Evolutionary conservation across 106 monocot genomes (phyloP).

Genomic region (Triglochin maritima): DNA sequence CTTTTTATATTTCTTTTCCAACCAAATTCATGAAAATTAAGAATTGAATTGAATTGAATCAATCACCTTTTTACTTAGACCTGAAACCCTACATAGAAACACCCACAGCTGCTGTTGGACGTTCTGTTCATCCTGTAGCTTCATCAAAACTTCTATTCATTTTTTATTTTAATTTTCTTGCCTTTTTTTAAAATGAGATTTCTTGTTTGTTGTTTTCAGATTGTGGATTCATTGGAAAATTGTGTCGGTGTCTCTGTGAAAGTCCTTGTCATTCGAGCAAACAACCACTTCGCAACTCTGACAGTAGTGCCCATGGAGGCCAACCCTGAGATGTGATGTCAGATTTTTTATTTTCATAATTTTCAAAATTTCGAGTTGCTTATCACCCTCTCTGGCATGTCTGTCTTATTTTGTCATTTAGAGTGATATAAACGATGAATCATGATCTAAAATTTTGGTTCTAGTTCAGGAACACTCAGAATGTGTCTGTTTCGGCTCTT

Average conservation of each 20-base stretch:
- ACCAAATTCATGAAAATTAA: too few relatives aligned
- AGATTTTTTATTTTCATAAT: too few relatives aligned
- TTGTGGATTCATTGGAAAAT: slow-evolving; percentile 70
- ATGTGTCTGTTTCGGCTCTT: too few relatives aligned
- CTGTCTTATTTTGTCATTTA: too few relatives aligned
- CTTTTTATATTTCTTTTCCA: too few relatives aligned
- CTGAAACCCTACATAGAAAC: too few relatives aligned
- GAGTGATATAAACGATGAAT: too few relatives aligned
- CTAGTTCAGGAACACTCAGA: too few relatives aligned
- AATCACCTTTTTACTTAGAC: background rate
- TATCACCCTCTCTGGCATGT: too few relatives aligned
- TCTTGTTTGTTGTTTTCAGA: slow-evolving; percentile 22
- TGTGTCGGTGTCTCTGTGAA: slow-evolving; percentile 51
- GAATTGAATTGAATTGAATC: background rate
- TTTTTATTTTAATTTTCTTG: background rate
- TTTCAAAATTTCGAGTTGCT: too few relatives aligned
- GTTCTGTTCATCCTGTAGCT: background rate
- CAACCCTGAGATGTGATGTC: slow-evolving; percentile 9
- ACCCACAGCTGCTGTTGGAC: background rate
- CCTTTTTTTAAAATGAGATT: background rate
- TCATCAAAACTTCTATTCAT: background rate
- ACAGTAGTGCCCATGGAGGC: slow-evolving; percentile 66
- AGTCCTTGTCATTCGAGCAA: slow-evolving; percentile 45
- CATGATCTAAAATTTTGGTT: too few relatives aligned
- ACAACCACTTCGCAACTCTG: slow-evolving; percentile 32